phyloP scores from a whole-genome alignment of 441 rosid genomes.

The Populus hybrid region DNA sequence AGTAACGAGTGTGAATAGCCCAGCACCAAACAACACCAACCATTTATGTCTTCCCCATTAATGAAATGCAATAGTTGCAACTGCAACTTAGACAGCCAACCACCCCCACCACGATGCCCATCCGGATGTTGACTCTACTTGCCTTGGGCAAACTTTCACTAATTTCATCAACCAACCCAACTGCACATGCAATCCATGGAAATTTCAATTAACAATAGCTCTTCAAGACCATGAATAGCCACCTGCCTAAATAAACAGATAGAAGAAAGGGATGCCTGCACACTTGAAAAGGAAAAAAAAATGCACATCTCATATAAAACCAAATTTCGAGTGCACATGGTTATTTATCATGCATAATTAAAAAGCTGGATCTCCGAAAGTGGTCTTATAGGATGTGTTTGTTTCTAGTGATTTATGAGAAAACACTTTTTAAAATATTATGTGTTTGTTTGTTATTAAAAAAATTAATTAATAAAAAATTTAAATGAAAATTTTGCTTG shows the following conservation, averaged over 20 bases:
- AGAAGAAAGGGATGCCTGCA: background rate
- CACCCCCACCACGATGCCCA: background rate
- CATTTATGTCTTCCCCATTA: background rate
- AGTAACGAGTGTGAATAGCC: background rate
- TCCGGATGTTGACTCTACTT: constrained; percentile 29
- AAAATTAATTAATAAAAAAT: too few relatives aligned
- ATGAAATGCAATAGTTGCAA: background rate
- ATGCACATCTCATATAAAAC: constrained; percentile 9
- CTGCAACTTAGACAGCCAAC: background rate
- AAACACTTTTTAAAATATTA: too few relatives aligned
- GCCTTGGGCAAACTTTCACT: constrained; percentile 91
- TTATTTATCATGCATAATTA: background rate
- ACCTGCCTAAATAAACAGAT: background rate
- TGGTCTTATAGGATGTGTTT: background rate
- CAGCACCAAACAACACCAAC: background rate
- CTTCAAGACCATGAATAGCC: constrained; percentile 8
- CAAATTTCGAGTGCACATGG: background rate
- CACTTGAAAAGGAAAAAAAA: constrained; percentile 1
- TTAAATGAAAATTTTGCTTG: too few relatives aligned
- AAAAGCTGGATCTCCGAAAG: constrained; percentile 6
- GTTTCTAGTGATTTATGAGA: too few relatives aligned
- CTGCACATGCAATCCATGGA: constrained; percentile 43
- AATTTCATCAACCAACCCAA: constrained; percentile 90
- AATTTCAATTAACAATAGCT: constrained; percentile 22
- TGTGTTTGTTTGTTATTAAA: too few relatives aligned